These are phyloP conservation scores for Lodderomyces pseudojiufengensis DNA, from an alignment of 1,139 yeast genomes.

Conservation along the genomic window DNA sequence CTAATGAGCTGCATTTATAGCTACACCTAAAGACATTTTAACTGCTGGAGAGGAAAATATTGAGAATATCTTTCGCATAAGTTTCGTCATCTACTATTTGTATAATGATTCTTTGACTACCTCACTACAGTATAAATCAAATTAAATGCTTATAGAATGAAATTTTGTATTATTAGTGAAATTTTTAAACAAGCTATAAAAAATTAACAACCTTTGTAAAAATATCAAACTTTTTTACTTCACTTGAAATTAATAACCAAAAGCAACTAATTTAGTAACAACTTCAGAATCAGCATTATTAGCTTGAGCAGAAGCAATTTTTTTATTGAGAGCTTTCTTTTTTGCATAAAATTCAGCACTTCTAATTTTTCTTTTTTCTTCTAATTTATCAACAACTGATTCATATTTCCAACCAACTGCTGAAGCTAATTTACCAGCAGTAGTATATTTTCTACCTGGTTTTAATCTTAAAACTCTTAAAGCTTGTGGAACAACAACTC, in stretches of 20 bases:
- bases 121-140: no score
- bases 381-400: constrained; percentile 94
- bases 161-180: no score
- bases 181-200: no score
- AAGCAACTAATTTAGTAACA: constrained; percentile 70
- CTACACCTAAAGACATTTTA: no score
- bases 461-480: constrained; percentile 98
- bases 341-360: constrained; percentile 98
- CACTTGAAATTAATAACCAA: constrained; percentile 60
- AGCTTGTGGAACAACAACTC: constrained; percentile 99
- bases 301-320: constrained; percentile 81
- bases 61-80: no score
- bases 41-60: no score
- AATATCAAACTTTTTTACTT: background rate
- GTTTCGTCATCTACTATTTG: no score
- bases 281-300: constrained; percentile 73
- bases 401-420: constrained; percentile 99
- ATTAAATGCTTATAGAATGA: no score
- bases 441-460: constrained; percentile 99
- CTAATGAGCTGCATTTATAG: no score
- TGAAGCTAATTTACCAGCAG: constrained; percentile 92
- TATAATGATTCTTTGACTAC: no score
- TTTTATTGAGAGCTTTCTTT: constrained; percentile 95
- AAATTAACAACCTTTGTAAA: no score
- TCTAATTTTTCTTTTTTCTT: constrained; percentile 99